phyloP scores from a whole-genome alignment of 1,284 basidiomycete species.

The Golubevia pallescens region DNA sequence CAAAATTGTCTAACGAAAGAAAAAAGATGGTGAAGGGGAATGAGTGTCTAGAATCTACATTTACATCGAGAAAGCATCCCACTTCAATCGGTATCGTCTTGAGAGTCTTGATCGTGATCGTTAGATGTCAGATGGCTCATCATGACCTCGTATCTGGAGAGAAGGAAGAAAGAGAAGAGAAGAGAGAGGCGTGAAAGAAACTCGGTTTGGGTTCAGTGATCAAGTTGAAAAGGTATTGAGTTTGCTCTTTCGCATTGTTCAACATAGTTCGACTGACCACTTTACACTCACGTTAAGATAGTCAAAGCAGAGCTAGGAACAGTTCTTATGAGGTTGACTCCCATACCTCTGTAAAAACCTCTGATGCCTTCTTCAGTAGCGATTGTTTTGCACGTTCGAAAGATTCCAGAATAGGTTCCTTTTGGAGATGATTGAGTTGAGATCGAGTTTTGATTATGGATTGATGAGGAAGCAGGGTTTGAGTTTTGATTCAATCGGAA shows the following conservation, averaged over 20 bases:
- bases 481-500: too few species aligned
- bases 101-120: background rate
- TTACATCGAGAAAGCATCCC: background rate
- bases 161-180: background rate
- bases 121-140: background rate
- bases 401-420: slow-evolving; percentile 18
- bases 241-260: background rate
- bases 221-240: background rate
- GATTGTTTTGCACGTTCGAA: slow-evolving; percentile 38
- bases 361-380: slow-evolving; percentile 39
- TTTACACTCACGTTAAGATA: slow-evolving; percentile 50
- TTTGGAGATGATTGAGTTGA: too few species aligned
- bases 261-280: background rate
- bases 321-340: slow-evolving; percentile 55
- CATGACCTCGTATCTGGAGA: background rate
- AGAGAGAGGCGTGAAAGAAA: background rate
- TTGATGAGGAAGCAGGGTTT: background rate
- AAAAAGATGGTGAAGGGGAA: too few species aligned
- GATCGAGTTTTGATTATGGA: background rate
- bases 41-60: background rate
- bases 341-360: slow-evolving; percentile 60
- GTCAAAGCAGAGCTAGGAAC: slow-evolving; percentile 57
- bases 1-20: too few species aligned
- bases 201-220: background rate
- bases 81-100: background rate